Base-by-base conservation (phyloP, 2,329 filamentous ascomycete genomes). In the Fusarium buharicum region DNA sequence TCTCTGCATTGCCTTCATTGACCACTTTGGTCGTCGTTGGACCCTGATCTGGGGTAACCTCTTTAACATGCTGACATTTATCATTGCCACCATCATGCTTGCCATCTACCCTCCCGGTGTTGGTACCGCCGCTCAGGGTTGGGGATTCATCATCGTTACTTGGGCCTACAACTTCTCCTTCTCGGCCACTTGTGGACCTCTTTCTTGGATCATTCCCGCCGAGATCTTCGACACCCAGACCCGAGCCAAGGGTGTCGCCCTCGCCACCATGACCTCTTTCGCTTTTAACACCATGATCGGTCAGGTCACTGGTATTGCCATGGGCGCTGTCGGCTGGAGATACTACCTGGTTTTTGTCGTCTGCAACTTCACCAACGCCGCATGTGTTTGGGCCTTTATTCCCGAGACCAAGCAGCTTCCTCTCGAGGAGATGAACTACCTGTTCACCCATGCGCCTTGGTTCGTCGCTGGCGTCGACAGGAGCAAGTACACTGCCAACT, bases 171-270 rank as follows among this genome's bases (percentile, higher is more conserved):
- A 62, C 34, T 62, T 62, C 28, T 62, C 51, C 1, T 62, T 62
- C 38, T 58, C 51, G 0, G 59, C 59, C 13, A 62, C 59, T 1
- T 62, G 59, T 0, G 59, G 59, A 22, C 59, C 59, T 10, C 20
- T 62, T 3, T 62, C 59, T 2, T 82, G 74, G 82, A 82, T 83
- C 64, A 85, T 87, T 50, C 84, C 84, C 0, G 86, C 89, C 46
- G 89, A 91, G 70, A 87, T 91, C 18, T 92, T 92, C 73, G 90
- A 92, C 74, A 92, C 88, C 4, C 84, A 87, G 59, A 92, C 89
- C 0, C 83, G 90, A 31, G 82, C 86, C 38, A 91, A 91, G 76
- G 89, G 89, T 67, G 89, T 92, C 3, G 88, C 87, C 2, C 84
- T 92, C 64, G 88, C 88, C 1, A 90, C 87, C 3, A 91, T 91